A percentile compares a stretch with the other conserved stretches of the same genome.
Conservation (phyloP, 2,329 filamentous ascomycete genomes). For the Tympanopsis confertula region DNA sequence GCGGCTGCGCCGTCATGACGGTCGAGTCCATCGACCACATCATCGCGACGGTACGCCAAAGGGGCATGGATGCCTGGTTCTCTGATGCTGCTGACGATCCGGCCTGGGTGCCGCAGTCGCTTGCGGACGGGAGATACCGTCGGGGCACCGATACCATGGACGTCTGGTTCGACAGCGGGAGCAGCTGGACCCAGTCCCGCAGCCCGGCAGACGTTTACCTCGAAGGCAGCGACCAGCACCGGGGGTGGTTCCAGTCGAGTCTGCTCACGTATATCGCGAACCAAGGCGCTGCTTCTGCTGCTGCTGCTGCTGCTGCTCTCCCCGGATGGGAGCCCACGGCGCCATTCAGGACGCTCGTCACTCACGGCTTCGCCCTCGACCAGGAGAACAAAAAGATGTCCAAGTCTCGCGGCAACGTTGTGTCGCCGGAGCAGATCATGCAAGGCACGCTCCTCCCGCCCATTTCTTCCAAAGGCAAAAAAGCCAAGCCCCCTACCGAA, state of each 20-base stretch:
- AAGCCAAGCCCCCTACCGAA: conserved; percentile 27
- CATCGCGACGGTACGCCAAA: conserved; percentile 62
- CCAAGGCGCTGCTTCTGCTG: conserved; percentile 25
- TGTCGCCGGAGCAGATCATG: conserved; percentile 74
- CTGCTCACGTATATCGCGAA: conserved; percentile 74
- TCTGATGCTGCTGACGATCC: conserved; percentile 65
- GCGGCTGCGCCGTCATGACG: conserved; percentile 59
- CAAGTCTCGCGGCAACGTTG: conserved; percentile 88
- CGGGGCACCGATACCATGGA: conserved; percentile 95
- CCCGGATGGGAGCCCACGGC: conserved; percentile 28
- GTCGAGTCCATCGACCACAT: conserved; percentile 74
- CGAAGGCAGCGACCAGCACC: conserved; percentile 90
- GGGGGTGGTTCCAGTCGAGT: conserved; percentile 97
- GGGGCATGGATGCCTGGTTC: conserved; percentile 91
- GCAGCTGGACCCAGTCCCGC: conserved; percentile 64
- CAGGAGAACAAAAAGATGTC: conserved; percentile 94
- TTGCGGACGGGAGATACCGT: conserved; percentile 45
- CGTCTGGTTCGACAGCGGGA: conserved; percentile 98
- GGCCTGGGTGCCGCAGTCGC: conserved; percentile 61
- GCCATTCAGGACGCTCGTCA: conserved; percentile 82
- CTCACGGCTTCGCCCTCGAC: conserved; percentile 90
- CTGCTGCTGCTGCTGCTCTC: conserved; percentile 17
- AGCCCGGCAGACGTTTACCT: conserved; percentile 72
- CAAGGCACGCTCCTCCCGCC: conserved; percentile 67
- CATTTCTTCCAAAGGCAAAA: conserved; percentile 48